phyloP scores from a whole-genome alignment of 1,139 yeast species.

The Hansenula anomala region DNA sequence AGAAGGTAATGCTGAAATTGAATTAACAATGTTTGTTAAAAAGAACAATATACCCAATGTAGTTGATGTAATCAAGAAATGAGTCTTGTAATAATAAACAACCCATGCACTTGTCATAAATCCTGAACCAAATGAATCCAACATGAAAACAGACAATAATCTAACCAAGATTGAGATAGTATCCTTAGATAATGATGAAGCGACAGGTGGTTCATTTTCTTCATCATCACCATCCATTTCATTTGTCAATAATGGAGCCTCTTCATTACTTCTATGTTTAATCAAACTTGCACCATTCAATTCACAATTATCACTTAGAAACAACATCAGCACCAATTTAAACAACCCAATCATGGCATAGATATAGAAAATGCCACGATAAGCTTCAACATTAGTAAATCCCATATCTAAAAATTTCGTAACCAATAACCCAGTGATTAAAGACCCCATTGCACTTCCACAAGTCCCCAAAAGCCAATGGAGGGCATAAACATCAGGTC shows the following conservation, averaged over 20 bases:
- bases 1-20: slow-evolving; percentile 67
- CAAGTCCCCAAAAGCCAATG: slow-evolving; percentile 53
- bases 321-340: slow-evolving; percentile 50
- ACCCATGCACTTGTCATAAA: slow-evolving; percentile 88
- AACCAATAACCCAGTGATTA: slow-evolving; percentile 56
- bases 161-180: slow-evolving; percentile 25
- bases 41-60: slow-evolving; percentile 53
- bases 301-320: slow-evolving; percentile 56
- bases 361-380: slow-evolving; percentile 51
- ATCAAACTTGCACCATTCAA: slow-evolving; percentile 14
- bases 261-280: slow-evolving; percentile 19
- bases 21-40: slow-evolving; percentile 51
- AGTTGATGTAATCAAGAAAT: slow-evolving; percentile 25
- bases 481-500: slow-evolving; percentile 71
- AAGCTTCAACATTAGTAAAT: slow-evolving; percentile 33
- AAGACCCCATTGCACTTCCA: slow-evolving; percentile 76
- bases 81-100: slow-evolving; percentile 60
- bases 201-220: slow-evolving; percentile 11
- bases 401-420: slow-evolving; percentile 34
- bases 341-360: slow-evolving; percentile 54
- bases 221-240: slow-evolving; percentile 17
- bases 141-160: slow-evolving; percentile 52
- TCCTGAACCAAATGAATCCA: slow-evolving; percentile 84
- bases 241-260: slow-evolving; percentile 17
- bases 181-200: slow-evolving; percentile 20